A percentile compares a stretch with the other conserved stretches of the same genome.
Conservation (phyloP, 2,329 filamentous ascomycete genomes). For the Colletotrichum truncatum region DNA sequence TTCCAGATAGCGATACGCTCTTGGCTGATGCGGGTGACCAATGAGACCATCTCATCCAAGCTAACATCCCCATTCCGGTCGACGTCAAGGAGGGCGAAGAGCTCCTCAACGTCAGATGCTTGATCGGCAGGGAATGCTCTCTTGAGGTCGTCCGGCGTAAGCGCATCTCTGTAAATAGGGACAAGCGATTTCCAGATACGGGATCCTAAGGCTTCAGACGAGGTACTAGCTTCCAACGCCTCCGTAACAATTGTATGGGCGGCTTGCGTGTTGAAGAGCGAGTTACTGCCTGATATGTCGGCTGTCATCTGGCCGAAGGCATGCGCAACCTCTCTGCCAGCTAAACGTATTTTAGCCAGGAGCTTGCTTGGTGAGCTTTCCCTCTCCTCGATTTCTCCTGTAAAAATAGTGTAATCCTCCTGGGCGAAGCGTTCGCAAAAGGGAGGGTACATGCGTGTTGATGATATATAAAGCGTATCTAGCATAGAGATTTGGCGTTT, state of each 20-base stretch:
- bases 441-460: background rate
- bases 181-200: constrained; percentile 12
- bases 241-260: constrained; percentile 15
- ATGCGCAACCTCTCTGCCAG: constrained; percentile 7
- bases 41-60: constrained; percentile 11
- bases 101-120: background rate
- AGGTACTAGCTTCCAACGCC: background rate
- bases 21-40: background rate
- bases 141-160: constrained; percentile 2
- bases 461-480: background rate
- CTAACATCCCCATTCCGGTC: constrained; percentile 15
- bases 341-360: constrained; percentile 2
- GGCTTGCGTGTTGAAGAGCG: constrained; percentile 13
- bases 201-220: background rate
- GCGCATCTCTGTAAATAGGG: background rate
- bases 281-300: background rate
- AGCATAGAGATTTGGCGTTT: constrained; percentile 11
- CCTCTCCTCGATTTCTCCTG: background rate
- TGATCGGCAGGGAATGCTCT: background rate
- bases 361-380: constrained; percentile 21
- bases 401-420: constrained; percentile 15
- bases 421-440: constrained; percentile 15
- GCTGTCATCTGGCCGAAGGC: constrained; percentile 13
- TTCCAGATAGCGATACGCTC: constrained; percentile 17
- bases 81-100: constrained; percentile 5